Conservation (phyloP, 1,284 basidiomycete species). For the Moesziomyces aphidis region DNA sequence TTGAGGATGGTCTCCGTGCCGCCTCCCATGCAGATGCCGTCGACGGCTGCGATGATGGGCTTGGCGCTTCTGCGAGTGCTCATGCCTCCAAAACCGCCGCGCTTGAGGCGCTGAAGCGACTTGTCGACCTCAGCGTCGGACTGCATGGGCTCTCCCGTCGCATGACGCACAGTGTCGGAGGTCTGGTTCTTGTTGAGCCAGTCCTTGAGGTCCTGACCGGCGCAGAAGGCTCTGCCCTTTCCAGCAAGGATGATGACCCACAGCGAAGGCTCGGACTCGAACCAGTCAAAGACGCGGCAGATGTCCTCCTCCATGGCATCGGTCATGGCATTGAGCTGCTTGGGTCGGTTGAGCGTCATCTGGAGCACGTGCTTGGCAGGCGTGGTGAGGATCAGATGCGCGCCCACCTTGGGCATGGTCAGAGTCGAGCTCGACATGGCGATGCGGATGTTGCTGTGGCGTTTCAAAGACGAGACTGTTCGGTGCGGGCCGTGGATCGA, state of each 20-base stretch:
- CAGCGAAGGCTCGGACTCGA: conserved; percentile 77
- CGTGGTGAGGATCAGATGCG: conserved; percentile 49
- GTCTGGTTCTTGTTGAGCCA: conserved; percentile 45
- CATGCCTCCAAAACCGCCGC: conserved; percentile 80
- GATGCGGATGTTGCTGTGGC: background rate
- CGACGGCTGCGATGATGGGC: conserved; percentile 84
- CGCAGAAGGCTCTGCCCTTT: conserved; percentile 80
- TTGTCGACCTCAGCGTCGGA: conserved; percentile 29
- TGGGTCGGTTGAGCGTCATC: conserved; percentile 80
- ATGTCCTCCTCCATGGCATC: conserved; percentile 73
- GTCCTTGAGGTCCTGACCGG: conserved; percentile 67
- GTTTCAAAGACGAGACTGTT: too few species aligned
- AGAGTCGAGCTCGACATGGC: conserved; percentile 23
- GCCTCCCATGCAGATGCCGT: conserved; percentile 82
- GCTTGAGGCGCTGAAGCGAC: conserved; percentile 29
- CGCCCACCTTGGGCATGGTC: conserved; percentile 50
- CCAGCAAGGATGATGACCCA: conserved; percentile 85
- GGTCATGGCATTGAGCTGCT: conserved; percentile 78
- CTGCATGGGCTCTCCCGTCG: conserved; percentile 41
- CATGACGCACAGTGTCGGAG: conserved; percentile 20
- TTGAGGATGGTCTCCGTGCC: conserved; percentile 83
- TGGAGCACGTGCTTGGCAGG: conserved; percentile 72
- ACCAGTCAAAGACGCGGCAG: conserved; percentile 77
- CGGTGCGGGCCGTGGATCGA: too few species aligned
- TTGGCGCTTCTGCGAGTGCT: conserved; percentile 76